Conservation (phyloP, 2,329 filamentous ascomycete genomes). For the Botrytis hyacinthi region DNA sequence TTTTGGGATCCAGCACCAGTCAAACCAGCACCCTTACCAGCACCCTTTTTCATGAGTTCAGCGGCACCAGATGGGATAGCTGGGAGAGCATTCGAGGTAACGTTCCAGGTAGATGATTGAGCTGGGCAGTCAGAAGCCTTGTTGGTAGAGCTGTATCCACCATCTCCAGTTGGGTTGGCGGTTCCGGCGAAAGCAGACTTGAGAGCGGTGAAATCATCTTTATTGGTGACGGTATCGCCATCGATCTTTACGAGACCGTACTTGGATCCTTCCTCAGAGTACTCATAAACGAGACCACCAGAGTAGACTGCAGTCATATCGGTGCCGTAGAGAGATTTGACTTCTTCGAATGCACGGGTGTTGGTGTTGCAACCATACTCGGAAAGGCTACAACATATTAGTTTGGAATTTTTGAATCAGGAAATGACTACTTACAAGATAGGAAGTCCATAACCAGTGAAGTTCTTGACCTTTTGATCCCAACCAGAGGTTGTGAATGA, state of each 20-base stretch:
- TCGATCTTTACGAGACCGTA: constrained; percentile 56
- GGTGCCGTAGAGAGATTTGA: constrained; percentile 72
- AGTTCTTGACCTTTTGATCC: constrained; percentile 67
- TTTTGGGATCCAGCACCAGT: constrained; percentile 38
- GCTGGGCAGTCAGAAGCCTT: constrained; percentile 46
- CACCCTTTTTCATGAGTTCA: constrained; percentile 46
- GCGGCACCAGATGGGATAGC: constrained; percentile 47
- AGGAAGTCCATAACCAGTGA: constrained; percentile 65
- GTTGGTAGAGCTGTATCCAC: constrained; percentile 46
- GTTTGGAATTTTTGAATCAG: background rate
- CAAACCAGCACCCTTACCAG: constrained; percentile 46
- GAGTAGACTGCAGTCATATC: constrained; percentile 92
- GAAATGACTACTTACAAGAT: constrained; percentile 42
- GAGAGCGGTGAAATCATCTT: constrained; percentile 49
- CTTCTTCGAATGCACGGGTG: constrained; percentile 77
- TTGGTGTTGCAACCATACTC: constrained; percentile 90
- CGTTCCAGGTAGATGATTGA: constrained; percentile 48
- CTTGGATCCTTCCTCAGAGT: constrained; percentile 73
- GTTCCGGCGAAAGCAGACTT: constrained; percentile 45
- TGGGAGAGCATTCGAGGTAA: constrained; percentile 47
- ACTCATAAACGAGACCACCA: constrained; percentile 95
- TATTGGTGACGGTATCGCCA: constrained; percentile 41
- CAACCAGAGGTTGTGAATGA: constrained; percentile 61
- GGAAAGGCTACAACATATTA: constrained; percentile 53
- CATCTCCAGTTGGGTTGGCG: constrained; percentile 49